Evolutionary conservation across 495 filamentous ascomycete species (phyloP), one percentile per base, ranked within the genome.

Genomic region (Sabuloglossum arenarium): DNA sequence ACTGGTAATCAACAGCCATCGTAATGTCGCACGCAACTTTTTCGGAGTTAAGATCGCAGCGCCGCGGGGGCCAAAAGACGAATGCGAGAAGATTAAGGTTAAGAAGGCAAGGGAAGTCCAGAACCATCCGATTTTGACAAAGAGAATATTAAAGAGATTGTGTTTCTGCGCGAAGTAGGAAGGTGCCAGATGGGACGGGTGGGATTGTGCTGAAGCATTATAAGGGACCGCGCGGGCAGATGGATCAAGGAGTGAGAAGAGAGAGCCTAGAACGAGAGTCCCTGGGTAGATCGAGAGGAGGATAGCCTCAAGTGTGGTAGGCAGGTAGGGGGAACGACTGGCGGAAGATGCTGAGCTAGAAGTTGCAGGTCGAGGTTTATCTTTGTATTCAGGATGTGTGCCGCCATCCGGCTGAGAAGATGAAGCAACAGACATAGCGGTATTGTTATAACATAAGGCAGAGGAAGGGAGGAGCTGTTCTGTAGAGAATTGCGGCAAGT

Each of bases 81-180:
- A 73, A 59, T 88, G 81, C 23, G 75, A 78, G 23, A 74, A 59
- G 1, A 83, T 56, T 43, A 89, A 81, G 1, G 77, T 57, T 12
- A 75, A 64, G 59, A 93, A 85, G 8, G 83, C 79, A 24, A 74
- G 58, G 0, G 85, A 86, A 23, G 84, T 79, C 91, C 91, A 98
- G 31, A 82, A 73, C 91, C 91, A 98, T 51, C 88, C 91, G 50
- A 84, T 74, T 72, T 98, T 98, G 60, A 98, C 91, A 59, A 98
- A 97, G 59, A 85, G 74, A 47, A 80, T 58, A 66, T 98, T 98
- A 75, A 94, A 81, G 58, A 96, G 56, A 70, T 98, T 98, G 61
- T 78, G 71, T 64, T 97, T 98, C 42, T 81, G 79, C 37, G 88
- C 89, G 68, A 96, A 98, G 74, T 95, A 96, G 62, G 81, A 84